A percentile compares a stretch with the other conserved stretches of the same genome.
phyloP scores from a whole-genome alignment of 305 asterid genomes.

The Solanum hybrid region DNA sequence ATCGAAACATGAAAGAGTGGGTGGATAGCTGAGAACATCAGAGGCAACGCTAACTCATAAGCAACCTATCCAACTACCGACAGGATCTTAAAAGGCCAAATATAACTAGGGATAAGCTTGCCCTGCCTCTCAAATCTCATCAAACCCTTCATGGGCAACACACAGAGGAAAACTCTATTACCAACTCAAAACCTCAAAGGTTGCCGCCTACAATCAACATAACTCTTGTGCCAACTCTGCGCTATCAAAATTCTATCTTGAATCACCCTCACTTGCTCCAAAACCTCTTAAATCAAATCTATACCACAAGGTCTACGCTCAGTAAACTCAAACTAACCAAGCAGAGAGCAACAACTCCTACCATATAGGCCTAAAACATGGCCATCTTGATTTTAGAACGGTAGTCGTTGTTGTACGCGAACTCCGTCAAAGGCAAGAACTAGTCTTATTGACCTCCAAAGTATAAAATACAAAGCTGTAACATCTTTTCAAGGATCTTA shows the following conservation, averaged over 20 bases:
- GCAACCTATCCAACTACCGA: neutral
- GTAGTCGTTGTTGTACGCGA: neutral
- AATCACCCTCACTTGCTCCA: neutral
- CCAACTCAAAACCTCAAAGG: neutral
- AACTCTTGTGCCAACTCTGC: neutral
- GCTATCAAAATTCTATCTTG: neutral
- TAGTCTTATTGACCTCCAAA: neutral
- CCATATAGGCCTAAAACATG: neutral
- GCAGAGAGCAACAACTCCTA: neutral
- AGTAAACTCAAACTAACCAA: neutral
- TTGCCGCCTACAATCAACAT: neutral
- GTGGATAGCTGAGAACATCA: neutral
- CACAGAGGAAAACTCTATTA: neutral
- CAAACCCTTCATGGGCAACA: neutral
- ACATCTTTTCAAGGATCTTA: neutral
- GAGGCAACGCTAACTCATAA: neutral
- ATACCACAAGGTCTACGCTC: neutral
- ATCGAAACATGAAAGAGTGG: neutral
- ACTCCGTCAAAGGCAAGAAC: neutral
- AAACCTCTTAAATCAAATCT: neutral
- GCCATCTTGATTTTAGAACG: neutral
- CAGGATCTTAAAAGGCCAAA: neutral
- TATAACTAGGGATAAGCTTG: neutral
- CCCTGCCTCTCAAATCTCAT: too few relatives aligned
- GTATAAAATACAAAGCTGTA: neutral